Evolutionary conservation across 495 filamentous ascomycete genomes (phyloP).

Genomic region (Neurospora cerealis): DNA sequence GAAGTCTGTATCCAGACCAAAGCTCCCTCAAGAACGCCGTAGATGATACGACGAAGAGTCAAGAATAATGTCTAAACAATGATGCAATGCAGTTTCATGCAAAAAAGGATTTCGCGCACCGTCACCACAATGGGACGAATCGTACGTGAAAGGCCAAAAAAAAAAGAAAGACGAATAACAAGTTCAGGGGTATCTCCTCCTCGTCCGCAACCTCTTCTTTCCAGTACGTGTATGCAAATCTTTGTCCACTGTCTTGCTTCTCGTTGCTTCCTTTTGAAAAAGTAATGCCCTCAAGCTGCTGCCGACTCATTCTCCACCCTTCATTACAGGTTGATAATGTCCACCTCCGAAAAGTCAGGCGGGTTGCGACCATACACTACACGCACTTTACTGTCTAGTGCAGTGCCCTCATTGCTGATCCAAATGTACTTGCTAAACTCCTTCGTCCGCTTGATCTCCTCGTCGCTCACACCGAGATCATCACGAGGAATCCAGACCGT

Average conservation of each 20-base stretch:
- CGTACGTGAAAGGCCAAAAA: neutral
- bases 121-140: neutral
- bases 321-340: slow-evolving; percentile 68
- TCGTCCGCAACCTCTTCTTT: neutral
- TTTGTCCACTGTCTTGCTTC: neutral
- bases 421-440: slow-evolving; percentile 75
- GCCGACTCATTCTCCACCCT: neutral
- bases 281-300: neutral
- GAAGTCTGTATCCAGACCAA: neutral
- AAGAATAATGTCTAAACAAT: neutral
- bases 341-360: slow-evolving; percentile 85
- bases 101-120: neutral
- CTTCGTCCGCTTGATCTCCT: slow-evolving; percentile 73
- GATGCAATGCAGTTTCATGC: neutral
- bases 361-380: slow-evolving; percentile 85
- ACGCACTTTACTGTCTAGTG: slow-evolving; percentile 69
- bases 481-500: slow-evolving; percentile 93
- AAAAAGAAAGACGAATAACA: neutral
- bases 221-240: neutral
- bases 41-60: neutral
- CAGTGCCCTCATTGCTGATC: slow-evolving; percentile 88
- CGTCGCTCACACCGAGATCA: slow-evolving; percentile 81
- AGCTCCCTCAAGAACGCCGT: neutral
- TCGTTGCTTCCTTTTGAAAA: neutral
- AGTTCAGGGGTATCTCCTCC: neutral